phyloP scores from a whole-genome alignment of 2,329 filamentous ascomycete species.

The Alternaria ventricosa region DNA sequence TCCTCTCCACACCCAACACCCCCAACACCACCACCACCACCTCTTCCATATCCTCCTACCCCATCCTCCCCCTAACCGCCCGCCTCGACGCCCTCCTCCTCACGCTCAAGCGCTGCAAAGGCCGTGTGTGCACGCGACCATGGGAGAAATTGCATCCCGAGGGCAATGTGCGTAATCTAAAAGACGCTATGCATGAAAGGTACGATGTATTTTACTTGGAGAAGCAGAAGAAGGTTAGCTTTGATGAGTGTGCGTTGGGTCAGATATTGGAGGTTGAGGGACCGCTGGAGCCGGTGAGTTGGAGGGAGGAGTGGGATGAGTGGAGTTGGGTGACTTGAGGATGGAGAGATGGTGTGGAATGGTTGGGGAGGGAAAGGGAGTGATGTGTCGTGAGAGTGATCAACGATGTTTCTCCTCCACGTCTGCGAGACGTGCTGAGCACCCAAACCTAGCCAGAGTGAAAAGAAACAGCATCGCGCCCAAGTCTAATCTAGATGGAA shows the following conservation, averaged over 20 bases:
- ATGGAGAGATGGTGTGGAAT: too few species aligned
- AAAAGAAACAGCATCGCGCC: too few species aligned
- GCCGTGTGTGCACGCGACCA: constrained; percentile 60
- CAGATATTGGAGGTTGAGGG: constrained; percentile 65
- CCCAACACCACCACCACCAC: neutral
- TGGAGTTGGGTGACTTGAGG: constrained; percentile 22
- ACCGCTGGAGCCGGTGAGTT: constrained; percentile 22
- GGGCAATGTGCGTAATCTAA: constrained; percentile 59
- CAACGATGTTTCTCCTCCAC: too few species aligned
- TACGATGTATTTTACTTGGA: constrained; percentile 63
- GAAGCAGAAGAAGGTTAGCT: constrained; percentile 60
- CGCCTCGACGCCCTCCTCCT: constrained; percentile 64
- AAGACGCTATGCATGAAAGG: constrained; percentile 56
- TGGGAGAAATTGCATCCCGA: constrained; percentile 65
- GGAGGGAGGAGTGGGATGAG: constrained; percentile 24
- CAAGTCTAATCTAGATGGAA: too few species aligned
- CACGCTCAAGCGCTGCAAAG: constrained; percentile 68
- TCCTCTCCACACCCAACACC: constrained; percentile 35
- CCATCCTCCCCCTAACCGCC: neutral
- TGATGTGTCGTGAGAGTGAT: too few species aligned
- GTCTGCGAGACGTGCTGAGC: too few species aligned
- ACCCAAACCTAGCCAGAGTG: too few species aligned
- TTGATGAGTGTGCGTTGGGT: constrained; percentile 62
- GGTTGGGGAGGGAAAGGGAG: too few species aligned
- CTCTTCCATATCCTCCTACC: neutral